A percentile compares a stretch with the other conserved stretches of the same genome.
Conservation (phyloP, 495 filamentous ascomycete genomes). For the Polyplosphaeria fusca region DNA sequence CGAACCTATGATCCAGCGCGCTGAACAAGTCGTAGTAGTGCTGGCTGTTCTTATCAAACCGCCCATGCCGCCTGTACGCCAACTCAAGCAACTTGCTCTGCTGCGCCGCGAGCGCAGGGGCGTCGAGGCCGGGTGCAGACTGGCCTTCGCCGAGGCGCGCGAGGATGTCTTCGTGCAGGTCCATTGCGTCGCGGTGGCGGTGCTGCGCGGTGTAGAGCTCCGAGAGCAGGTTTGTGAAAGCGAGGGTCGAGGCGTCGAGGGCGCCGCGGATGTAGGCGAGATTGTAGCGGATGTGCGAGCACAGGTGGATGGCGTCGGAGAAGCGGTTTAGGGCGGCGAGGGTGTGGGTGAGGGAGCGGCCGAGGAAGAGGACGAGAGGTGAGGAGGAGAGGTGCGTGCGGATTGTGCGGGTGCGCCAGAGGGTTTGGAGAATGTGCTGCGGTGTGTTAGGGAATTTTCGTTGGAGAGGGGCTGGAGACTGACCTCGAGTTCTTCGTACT, state of each 20-base stretch:
- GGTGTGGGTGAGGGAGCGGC: constrained; percentile 26
- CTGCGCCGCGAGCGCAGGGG: neutral
- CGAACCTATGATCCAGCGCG: constrained; percentile 11
- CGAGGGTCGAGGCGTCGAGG: constrained; percentile 21
- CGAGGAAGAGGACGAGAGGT: constrained; percentile 40
- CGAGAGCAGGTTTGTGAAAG: constrained; percentile 26
- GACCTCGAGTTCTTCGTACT: constrained; percentile 31
- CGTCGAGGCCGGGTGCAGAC: constrained; percentile 2
- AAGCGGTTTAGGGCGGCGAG: constrained; percentile 16
- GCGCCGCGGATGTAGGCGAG: constrained; percentile 25
- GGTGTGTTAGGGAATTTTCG: neutral
- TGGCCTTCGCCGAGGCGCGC: constrained; percentile 19
- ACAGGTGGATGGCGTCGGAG: constrained; percentile 28
- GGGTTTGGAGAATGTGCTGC: constrained; percentile 25
- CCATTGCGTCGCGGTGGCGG: constrained; percentile 30
- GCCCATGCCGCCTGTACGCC: constrained; percentile 22
- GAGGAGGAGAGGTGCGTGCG: constrained; percentile 21
- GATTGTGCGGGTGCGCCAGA: constrained; percentile 24
- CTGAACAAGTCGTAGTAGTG: constrained; percentile 27
- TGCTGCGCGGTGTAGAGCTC: constrained; percentile 28
- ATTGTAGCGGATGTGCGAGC: constrained; percentile 34
- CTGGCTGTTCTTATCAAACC: constrained; percentile 7
- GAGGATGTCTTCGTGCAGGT: constrained; percentile 29
- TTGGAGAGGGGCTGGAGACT: neutral
- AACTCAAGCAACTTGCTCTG: constrained; percentile 21